A percentile compares a stretch with the other conserved stretches of the same genome.
Evolutionary conservation across 139 green algal species (phyloP).

Genomic region (Chlamydomonas applanata): DNA sequence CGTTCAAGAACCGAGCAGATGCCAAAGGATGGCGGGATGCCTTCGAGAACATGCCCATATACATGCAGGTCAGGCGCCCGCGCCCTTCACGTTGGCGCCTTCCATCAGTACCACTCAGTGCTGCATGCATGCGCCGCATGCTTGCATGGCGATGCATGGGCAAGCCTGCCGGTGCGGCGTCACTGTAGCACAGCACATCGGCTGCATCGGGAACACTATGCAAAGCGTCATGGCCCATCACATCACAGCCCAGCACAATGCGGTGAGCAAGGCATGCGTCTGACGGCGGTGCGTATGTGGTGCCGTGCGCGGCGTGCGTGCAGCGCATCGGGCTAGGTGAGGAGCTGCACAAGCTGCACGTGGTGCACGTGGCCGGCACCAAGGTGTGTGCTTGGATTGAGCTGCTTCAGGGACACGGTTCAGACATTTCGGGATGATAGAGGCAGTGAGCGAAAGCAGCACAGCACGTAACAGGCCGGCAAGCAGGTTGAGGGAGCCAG

Average conservation of each 20-base stretch:
- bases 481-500: no score
- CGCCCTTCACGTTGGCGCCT: background rate
- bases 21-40: constrained; percentile 63
- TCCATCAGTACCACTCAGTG: background rate
- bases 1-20: constrained; percentile 50
- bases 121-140: no score
- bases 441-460: no score
- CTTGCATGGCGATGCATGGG: constrained; percentile 2
- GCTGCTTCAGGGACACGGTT: no score
- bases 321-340: constrained; percentile 66
- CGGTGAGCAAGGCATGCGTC: no score
- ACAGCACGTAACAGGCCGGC: no score
- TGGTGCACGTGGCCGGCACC: constrained; percentile 89
- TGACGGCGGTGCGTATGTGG: no score
- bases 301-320: background rate
- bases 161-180: background rate
- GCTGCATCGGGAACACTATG: background rate
- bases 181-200: background rate
- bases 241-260: no score
- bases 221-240: no score
- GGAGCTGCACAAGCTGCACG: constrained; percentile 58
- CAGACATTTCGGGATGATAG: no score
- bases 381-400: constrained; percentile 48
- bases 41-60: constrained; percentile 71
- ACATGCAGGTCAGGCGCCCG: constrained; percentile 60